Conservation (phyloP, 2,329 filamentous ascomycete genomes). For the Ceratocystis colombiana region DNA sequence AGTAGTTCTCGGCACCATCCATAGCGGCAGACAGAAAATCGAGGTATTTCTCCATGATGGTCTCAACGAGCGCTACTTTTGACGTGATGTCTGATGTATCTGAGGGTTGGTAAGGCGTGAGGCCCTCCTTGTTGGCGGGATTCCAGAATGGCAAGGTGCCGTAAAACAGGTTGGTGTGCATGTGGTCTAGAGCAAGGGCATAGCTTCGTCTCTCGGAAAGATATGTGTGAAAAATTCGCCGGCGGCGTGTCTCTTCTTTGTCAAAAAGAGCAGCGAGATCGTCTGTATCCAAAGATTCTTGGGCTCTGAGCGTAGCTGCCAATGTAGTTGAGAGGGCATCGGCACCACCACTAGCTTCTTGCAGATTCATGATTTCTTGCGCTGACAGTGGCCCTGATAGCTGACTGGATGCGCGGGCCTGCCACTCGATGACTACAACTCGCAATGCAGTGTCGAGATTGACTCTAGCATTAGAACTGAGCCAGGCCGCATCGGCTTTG, state of each 20-base stretch:
- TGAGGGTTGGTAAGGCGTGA: constrained; percentile 26
- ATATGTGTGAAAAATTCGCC: constrained; percentile 61
- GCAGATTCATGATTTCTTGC: constrained; percentile 66
- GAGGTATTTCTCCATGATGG: constrained; percentile 37
- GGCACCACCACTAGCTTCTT: constrained; percentile 59
- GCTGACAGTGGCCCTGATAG: constrained; percentile 62
- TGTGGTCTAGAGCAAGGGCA: constrained; percentile 51
- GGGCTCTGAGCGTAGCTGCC: constrained; percentile 42
- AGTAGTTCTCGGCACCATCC: constrained; percentile 39
- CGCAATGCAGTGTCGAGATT: constrained; percentile 76
- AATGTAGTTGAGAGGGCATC: constrained; percentile 50
- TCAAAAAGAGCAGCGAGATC: constrained; percentile 51
- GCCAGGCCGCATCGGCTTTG: constrained; percentile 76
- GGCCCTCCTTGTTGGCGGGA: constrained; percentile 2
- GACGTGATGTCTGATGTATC: constrained; percentile 15
- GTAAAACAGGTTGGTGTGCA: constrained; percentile 41
- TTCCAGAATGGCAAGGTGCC: constrained; percentile 33
- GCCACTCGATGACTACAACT: constrained; percentile 72
- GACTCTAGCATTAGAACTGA: constrained; percentile 66
- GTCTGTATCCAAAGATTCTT: constrained; percentile 42
- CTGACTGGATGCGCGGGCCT: constrained; percentile 63
- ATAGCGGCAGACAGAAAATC: constrained; percentile 41
- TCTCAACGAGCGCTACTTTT: constrained; percentile 21
- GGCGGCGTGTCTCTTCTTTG: constrained; percentile 50
- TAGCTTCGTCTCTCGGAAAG: constrained; percentile 61